Percentiles rank a stretch among this genome's conserved stretches.
These are phyloP conservation scores for Ceratocystis colombiana DNA, from an alignment of 2,329 filamentous ascomycete genomes.

Conservation along the genomic window DNA sequence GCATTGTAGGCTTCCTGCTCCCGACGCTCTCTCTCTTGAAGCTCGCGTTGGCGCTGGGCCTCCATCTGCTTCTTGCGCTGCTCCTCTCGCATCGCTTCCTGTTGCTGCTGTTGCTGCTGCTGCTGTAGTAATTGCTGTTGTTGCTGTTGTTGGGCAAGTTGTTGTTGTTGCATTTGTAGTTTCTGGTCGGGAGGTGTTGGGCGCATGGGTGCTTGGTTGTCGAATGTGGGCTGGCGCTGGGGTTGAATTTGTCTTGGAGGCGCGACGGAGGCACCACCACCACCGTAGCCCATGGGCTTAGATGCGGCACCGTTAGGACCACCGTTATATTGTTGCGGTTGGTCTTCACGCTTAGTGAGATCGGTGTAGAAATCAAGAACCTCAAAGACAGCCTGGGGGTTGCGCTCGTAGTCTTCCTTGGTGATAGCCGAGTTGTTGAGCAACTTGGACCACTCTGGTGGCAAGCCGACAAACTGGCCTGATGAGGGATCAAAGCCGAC, in stretches of 20 bases:
- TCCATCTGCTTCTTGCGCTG: constrained; percentile 54
- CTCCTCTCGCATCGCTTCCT: constrained; percentile 45
- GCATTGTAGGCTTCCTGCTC: constrained; percentile 86
- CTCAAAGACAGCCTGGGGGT: constrained; percentile 76
- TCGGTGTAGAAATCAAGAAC: constrained; percentile 79
- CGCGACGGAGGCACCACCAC: constrained; percentile 50
- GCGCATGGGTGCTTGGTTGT: constrained; percentile 20
- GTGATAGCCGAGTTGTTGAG: constrained; percentile 94
- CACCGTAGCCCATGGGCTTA: constrained; percentile 52
- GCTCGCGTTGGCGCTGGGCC: constrained; percentile 46
- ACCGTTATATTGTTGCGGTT: constrained; percentile 51
- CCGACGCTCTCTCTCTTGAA: constrained; percentile 57
- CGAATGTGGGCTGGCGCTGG: constrained; percentile 37
- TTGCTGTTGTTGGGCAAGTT: constrained; percentile 20
- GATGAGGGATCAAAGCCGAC: constrained; percentile 95
- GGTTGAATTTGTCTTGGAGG: constrained; percentile 50
- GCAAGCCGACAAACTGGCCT: constrained; percentile 87
- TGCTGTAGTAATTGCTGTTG: constrained; percentile 23
- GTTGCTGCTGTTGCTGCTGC: constrained; percentile 45
- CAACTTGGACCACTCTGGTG: constrained; percentile 93
- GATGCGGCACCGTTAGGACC: constrained; percentile 56
- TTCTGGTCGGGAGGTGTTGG: constrained; percentile 22
- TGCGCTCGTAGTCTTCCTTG: constrained; percentile 96
- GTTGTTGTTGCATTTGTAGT: constrained; percentile 19
- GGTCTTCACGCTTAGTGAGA: constrained; percentile 64